Conservation (phyloP, 148 eudicot species). For the Pharnaceum exiguum region DNA sequence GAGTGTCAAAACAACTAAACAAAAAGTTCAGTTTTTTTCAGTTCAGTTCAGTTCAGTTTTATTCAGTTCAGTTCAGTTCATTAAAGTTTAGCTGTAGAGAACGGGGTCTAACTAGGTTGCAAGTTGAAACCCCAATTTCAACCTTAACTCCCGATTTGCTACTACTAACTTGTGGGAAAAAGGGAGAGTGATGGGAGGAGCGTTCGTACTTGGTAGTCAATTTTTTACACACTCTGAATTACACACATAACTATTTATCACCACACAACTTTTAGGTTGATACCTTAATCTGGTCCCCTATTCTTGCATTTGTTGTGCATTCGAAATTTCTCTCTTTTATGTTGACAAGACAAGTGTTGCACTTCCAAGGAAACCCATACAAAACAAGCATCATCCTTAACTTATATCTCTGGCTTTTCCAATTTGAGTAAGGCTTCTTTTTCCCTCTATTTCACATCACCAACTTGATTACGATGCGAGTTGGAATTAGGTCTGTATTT, state of each 20-base stretch:
- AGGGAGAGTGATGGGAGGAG: too few species aligned
- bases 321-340: slow-evolving; percentile 11
- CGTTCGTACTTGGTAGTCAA: too few species aligned
- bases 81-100: too few species aligned
- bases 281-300: slow-evolving; percentile 34
- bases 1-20: too few species aligned
- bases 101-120: too few species aligned
- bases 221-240: neutral
- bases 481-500: slow-evolving; percentile 13
- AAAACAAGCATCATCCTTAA: slow-evolving; percentile 30
- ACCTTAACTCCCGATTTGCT: too few species aligned
- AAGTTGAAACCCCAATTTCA: too few species aligned
- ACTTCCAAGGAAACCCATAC: slow-evolving; percentile 30
- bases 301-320: slow-evolving; percentile 15
- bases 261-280: slow-evolving; percentile 21
- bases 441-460: slow-evolving; percentile 16
- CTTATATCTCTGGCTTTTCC: slow-evolving; percentile 29
- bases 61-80: too few species aligned
- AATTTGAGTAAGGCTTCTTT: slow-evolving; percentile 18
- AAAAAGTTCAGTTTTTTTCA: too few species aligned
- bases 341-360: slow-evolving; percentile 36
- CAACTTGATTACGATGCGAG: slow-evolving; percentile 19
- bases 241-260: neutral
- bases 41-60: too few species aligned
- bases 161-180: too few species aligned